These are phyloP conservation scores for Thelephora ganbajun DNA, from an alignment of 768 basidiomycete genomes.

Conservation along the genomic window DNA sequence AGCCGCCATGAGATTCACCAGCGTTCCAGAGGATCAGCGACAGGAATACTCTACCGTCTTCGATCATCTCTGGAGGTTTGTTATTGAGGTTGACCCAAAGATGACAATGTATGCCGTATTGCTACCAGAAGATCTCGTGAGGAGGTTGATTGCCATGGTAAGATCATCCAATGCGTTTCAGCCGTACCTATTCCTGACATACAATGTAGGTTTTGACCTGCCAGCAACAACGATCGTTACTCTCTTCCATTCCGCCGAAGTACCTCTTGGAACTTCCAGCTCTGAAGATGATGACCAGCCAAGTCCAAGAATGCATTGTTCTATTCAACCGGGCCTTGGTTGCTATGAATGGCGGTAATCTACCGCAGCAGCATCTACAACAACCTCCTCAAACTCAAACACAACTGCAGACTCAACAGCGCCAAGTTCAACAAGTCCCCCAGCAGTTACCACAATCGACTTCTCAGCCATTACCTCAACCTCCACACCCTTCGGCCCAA, in stretches of 20 bases:
- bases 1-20: slow-evolving; percentile 19
- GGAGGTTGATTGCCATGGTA: slow-evolving; percentile 41
- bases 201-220: slow-evolving; percentile 14
- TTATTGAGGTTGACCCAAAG: slow-evolving; percentile 34
- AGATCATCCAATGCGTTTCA: slow-evolving; percentile 14
- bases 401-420: background rate
- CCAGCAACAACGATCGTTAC: slow-evolving; percentile 24
- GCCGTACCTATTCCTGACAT: background rate
- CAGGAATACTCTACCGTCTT: slow-evolving; percentile 36
- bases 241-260: slow-evolving; percentile 13
- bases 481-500: slow-evolving; percentile 1
- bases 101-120: slow-evolving; percentile 34
- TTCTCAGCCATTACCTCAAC: background rate
- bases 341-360: background rate
- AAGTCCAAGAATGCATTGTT: slow-evolving; percentile 16
- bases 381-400: background rate
- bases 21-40: slow-evolving; percentile 39
- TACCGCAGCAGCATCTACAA: background rate
- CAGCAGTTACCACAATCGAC: background rate
- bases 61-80: slow-evolving; percentile 32
- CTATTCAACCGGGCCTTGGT: background rate
- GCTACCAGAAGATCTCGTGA: slow-evolving; percentile 33
- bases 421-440: background rate
- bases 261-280: slow-evolving; percentile 22
- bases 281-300: slow-evolving; percentile 29